Percentiles rank a stretch among this genome's conserved stretches.
Evolutionary conservation across 1,284 basidiomycete genomes (phyloP).

Genomic region (Trichosporon faecale): DNA sequence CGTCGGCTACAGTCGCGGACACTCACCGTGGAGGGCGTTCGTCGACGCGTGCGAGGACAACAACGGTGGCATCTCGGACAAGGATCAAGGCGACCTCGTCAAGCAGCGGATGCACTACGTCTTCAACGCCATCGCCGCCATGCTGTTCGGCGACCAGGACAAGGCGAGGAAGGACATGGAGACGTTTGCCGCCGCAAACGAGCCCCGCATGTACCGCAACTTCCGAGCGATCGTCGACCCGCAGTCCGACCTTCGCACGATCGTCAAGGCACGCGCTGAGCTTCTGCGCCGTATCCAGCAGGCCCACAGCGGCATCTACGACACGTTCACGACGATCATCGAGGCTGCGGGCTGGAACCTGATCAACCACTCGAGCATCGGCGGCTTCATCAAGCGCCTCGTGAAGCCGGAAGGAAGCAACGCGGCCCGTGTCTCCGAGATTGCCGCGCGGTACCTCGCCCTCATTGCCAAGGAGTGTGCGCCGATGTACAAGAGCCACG

Average conservation of each 20-base stretch:
- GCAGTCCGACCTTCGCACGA: slow-evolving; percentile 73
- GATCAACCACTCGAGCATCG: slow-evolving; percentile 79
- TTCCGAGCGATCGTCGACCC: slow-evolving; percentile 76
- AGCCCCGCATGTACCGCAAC: slow-evolving; percentile 78
- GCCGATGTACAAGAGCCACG: slow-evolving; percentile 67
- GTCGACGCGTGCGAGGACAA: slow-evolving; percentile 68
- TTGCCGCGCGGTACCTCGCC: slow-evolving; percentile 48
- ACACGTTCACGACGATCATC: slow-evolving; percentile 71
- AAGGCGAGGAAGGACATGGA: slow-evolving; percentile 76
- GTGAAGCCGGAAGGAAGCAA: slow-evolving; percentile 43
- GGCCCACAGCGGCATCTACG: slow-evolving; percentile 60
- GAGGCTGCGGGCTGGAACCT: slow-evolving; percentile 69
- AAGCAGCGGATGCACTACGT: slow-evolving; percentile 59
- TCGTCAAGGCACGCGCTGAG: slow-evolving; percentile 78
- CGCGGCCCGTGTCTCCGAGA: neutral
- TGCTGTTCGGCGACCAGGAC: slow-evolving; percentile 63
- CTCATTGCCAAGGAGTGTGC: slow-evolving; percentile 77
- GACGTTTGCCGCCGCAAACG: slow-evolving; percentile 81
- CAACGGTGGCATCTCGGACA: slow-evolving; percentile 68
- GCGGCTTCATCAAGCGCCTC: slow-evolving; percentile 66
- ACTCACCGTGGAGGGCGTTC: slow-evolving; percentile 54
- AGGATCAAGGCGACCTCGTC: slow-evolving; percentile 63
- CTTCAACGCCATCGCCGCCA: slow-evolving; percentile 53
- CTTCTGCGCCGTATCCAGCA: slow-evolving; percentile 72
- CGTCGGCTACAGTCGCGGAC: slow-evolving; percentile 53